These are phyloP conservation scores for Meyerozyma guilliermondii DNA, from an alignment of 1,139 yeast genomes.

Conservation along the genomic window DNA sequence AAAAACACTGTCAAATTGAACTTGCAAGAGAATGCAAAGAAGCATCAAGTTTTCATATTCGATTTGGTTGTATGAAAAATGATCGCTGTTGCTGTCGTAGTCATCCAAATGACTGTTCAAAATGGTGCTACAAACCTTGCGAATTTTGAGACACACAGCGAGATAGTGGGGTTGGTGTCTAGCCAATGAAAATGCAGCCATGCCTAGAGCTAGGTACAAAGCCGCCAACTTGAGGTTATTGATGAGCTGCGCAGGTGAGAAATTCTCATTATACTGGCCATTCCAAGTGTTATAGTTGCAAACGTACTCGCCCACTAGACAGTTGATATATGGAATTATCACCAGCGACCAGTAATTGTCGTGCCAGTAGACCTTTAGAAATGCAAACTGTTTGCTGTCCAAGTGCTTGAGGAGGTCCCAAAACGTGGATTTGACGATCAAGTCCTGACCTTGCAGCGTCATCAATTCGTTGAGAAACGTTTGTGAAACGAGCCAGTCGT, in stretches of 20 bases:
- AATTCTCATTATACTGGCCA: constrained; percentile 7
- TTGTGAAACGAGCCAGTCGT: constrained; percentile 34
- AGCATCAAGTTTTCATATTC: constrained; percentile 17
- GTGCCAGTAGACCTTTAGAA: constrained; percentile 17
- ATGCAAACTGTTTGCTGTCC: constrained; percentile 9
- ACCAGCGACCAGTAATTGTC: constrained; percentile 26
- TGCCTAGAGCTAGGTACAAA: constrained; percentile 22
- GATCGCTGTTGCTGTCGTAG: constrained; percentile 1
- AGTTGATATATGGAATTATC: constrained; percentile 27
- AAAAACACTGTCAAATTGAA: constrained; percentile 33
- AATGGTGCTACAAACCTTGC: constrained; percentile 24
- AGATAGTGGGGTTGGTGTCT: constrained; percentile 15
- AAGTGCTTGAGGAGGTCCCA: neutral
- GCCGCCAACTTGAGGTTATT: constrained; percentile 22
- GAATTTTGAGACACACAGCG: constrained; percentile 27
- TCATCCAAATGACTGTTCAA: constrained; percentile 25
- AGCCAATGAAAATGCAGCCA: constrained; percentile 19
- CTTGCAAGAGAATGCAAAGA: constrained; percentile 30
- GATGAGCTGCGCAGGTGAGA: constrained; percentile 9
- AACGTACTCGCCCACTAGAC: constrained; percentile 27
- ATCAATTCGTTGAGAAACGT: constrained; percentile 17
- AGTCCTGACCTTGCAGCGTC: constrained; percentile 3
- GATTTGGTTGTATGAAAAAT: neutral
- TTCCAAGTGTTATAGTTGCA: constrained; percentile 20
- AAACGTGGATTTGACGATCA: neutral